Conservation (phyloP, 2,329 filamentous ascomycete species). For the Colletotrichum sp. region DNA sequence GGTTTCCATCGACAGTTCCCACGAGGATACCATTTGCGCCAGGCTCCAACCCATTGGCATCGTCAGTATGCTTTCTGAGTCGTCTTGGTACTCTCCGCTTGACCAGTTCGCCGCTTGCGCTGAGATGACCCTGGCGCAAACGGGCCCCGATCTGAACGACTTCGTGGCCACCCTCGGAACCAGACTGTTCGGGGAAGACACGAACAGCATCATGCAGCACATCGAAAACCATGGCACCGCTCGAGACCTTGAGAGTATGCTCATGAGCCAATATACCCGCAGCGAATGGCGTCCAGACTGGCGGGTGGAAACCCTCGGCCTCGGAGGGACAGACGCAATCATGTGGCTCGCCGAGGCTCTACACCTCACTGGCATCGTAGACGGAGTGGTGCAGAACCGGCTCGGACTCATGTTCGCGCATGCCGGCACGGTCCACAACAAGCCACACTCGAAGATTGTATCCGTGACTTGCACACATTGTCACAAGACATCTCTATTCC, state of each 20-base stretch:
- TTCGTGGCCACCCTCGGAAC: too few species aligned
- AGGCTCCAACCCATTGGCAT: too few species aligned
- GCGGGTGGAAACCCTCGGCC: not conserved
- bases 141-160: too few species aligned
- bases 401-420: not conserved
- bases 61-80: too few species aligned
- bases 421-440: not conserved
- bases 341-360: not conserved
- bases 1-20: fast-evolving
- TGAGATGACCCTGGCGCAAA: too few species aligned
- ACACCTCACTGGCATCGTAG: fast-evolving
- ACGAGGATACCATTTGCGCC: too few species aligned
- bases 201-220: too few species aligned
- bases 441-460: not conserved
- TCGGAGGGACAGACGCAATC: not conserved
- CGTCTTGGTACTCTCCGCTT: too few species aligned
- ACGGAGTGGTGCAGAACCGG: not conserved
- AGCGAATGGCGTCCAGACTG: not conserved
- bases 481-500: not conserved
- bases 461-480: not conserved
- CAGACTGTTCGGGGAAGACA: too few species aligned
- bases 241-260: too few species aligned
- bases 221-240: fast-evolving
- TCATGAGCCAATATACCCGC: not conserved
- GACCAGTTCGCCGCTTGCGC: too few species aligned